Evolutionary conservation across 192 early-diverging fungal species (phyloP).

Genomic region (Phycomyces blakesleeanus): DNA sequence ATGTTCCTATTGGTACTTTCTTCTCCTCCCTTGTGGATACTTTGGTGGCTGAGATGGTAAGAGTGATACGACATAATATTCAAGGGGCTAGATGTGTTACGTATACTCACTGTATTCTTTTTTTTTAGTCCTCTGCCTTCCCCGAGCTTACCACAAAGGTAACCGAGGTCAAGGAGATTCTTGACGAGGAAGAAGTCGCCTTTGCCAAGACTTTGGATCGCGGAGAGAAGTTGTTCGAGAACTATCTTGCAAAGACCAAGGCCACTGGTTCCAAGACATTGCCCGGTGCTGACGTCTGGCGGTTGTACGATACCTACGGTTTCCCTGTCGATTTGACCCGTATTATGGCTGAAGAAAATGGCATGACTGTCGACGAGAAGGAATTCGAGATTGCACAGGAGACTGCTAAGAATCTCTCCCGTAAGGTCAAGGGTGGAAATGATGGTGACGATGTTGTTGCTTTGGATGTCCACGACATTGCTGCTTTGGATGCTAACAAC

Average conservation of each 20-base stretch:
- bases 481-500: constrained; percentile 69
- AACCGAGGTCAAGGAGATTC: constrained; percentile 86
- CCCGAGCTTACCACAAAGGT: constrained; percentile 81
- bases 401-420: constrained; percentile 73
- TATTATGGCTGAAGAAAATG: constrained; percentile 97
- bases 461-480: constrained; percentile 91
- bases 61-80: constrained; percentile 8
- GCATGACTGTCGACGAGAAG: constrained; percentile 76
- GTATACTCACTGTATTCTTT: neutral
- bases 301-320: constrained; percentile 98
- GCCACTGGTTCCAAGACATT: constrained; percentile 58
- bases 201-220: constrained; percentile 97
- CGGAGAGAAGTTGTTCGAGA: constrained; percentile 91
- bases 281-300: constrained; percentile 89
- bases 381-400: constrained; percentile 77
- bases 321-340: constrained; percentile 98
- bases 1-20: constrained; percentile 85
- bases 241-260: constrained; percentile 62
- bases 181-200: constrained; percentile 92
- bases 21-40: constrained; percentile 93
- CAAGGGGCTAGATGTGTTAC: neutral
- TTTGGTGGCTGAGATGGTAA: constrained; percentile 84
- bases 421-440: constrained; percentile 48
- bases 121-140: constrained; percentile 63
- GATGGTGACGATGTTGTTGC: constrained; percentile 58